Evolutionary conservation across 2,329 filamentous ascomycete genomes (phyloP).

Genomic region (Septoria linicola): DNA sequence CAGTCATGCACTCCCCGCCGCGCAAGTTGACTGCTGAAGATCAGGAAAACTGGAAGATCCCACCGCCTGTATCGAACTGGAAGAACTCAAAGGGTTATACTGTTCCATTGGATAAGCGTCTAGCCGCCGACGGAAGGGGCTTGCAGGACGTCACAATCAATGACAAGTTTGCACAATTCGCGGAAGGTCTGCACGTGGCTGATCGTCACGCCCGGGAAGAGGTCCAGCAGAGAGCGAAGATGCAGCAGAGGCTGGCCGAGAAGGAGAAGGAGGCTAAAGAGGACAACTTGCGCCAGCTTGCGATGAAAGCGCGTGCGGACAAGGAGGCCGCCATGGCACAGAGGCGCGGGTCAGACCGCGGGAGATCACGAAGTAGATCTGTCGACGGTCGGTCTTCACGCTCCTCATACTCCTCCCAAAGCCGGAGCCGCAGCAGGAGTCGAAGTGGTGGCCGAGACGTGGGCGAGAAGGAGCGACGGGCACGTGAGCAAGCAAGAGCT

Average conservation of each 20-base stretch:
- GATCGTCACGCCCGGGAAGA: conserved; percentile 94
- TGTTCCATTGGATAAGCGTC: conserved; percentile 88
- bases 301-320: conserved; percentile 88
- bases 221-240: conserved; percentile 83
- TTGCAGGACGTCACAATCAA: conserved; percentile 94
- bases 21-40: conserved; percentile 94
- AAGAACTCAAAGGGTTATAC: conserved; percentile 99
- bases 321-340: conserved; percentile 45
- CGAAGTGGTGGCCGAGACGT: conserved; percentile 56
- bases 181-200: conserved; percentile 89
- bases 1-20: conserved; percentile 91
- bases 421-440: conserved; percentile 14
- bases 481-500: conserved; percentile 72
- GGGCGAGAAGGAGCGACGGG: conserved; percentile 53
- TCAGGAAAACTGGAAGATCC: conserved; percentile 93
- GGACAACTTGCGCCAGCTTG: conserved; percentile 81
- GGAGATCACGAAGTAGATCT: conserved; percentile 35
- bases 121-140: conserved; percentile 89
- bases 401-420: conserved; percentile 42
- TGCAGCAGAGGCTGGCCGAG: conserved; percentile 95
- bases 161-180: conserved; percentile 96
- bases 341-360: conserved; percentile 40
- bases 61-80: conserved; percentile 93
- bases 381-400: conserved; percentile 39
- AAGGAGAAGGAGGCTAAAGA: conserved; percentile 96